Percentiles rank a stretch among this genome's conserved stretches.
Conservation (phyloP, 1,139 yeast species). For the Yamadazyma dendronema region DNA sequence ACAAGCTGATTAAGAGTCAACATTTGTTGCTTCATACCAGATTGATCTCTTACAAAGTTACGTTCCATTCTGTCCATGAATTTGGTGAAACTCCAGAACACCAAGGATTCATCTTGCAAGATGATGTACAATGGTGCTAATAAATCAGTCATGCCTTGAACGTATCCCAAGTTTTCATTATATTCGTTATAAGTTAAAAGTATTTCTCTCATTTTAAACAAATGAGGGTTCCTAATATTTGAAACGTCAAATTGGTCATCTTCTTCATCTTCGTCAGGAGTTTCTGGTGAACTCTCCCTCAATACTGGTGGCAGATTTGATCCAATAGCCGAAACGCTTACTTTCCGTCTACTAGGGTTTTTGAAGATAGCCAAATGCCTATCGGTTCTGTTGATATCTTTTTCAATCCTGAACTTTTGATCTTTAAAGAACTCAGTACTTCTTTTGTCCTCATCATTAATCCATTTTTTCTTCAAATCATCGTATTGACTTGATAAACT, state of each 20-base stretch:
- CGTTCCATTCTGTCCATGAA: conserved; percentile 97
- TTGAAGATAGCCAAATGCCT: conserved; percentile 64
- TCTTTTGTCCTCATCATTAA: conserved; percentile 54
- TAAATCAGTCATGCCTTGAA: conserved; percentile 96
- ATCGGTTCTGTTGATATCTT: conserved; percentile 92
- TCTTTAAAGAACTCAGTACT: conserved; percentile 79
- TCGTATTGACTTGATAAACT: conserved; percentile 65
- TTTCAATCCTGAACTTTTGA: conserved; percentile 85
- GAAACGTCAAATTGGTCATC: conserved; percentile 50
- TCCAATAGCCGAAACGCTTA: conserved; percentile 18
- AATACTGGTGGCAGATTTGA: conserved; percentile 20
- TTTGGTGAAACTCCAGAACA: conserved; percentile 86
- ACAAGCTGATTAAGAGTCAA: conserved; percentile 75
- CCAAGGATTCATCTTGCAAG: conserved; percentile 71
- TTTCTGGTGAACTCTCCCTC: conserved; percentile 36
- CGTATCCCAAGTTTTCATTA: conserved; percentile 84
- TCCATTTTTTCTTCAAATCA: conserved; percentile 67
- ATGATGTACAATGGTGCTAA: conserved; percentile 82
- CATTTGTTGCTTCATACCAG: conserved; percentile 92
- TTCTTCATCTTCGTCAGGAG: conserved; percentile 51
- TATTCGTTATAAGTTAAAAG: conserved; percentile 82
- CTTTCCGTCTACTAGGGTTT: conserved; percentile 29
- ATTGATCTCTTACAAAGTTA: conserved; percentile 85
- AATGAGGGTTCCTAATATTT: conserved; percentile 63
- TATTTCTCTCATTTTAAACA: conserved; percentile 71